Conservation (phyloP, 345 rosid species). For the Melastoma malabathricum region DNA sequence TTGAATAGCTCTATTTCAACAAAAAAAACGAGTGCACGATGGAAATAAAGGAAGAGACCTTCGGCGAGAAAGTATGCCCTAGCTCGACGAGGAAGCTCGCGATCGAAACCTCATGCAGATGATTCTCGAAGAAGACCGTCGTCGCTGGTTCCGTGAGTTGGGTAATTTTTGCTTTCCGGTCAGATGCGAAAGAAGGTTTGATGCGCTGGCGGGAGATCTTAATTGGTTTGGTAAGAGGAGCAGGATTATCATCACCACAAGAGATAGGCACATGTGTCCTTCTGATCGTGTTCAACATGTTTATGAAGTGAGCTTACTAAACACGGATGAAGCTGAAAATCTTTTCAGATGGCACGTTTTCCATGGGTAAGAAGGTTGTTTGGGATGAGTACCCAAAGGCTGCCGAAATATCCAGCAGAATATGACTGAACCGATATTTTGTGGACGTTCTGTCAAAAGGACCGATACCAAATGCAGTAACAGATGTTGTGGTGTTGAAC, state of each 20-base stretch:
- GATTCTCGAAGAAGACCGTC: constrained; percentile 6
- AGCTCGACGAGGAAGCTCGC: constrained; percentile 24
- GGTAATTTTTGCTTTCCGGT: constrained; percentile 12
- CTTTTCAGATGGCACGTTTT: neutral
- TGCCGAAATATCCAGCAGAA: neutral
- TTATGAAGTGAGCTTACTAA: neutral
- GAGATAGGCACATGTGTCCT: neutral
- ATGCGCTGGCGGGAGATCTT: neutral
- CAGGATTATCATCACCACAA: neutral
- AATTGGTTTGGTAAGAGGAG: constrained; percentile 4
- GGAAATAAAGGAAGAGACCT: constrained; percentile 25
- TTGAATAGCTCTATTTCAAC: constrained; percentile 39
- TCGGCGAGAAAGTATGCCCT: constrained; percentile 18
- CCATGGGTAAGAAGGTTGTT: constrained; percentile 1
- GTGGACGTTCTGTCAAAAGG: neutral
- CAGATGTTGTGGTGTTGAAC: no score
- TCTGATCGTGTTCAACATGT: neutral
- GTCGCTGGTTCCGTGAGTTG: constrained; percentile 14
- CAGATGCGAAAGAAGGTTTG: neutral
- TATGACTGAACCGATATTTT: neutral
- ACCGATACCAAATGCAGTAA: no score
- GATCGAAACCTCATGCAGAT: constrained; percentile 39
- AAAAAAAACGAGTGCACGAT: constrained; percentile 30
- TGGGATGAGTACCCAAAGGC: neutral
- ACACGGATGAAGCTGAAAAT: neutral